Base-by-base conservation (phyloP, 2,329 filamentous ascomycete genomes). In the Beauveria australis region DNA sequence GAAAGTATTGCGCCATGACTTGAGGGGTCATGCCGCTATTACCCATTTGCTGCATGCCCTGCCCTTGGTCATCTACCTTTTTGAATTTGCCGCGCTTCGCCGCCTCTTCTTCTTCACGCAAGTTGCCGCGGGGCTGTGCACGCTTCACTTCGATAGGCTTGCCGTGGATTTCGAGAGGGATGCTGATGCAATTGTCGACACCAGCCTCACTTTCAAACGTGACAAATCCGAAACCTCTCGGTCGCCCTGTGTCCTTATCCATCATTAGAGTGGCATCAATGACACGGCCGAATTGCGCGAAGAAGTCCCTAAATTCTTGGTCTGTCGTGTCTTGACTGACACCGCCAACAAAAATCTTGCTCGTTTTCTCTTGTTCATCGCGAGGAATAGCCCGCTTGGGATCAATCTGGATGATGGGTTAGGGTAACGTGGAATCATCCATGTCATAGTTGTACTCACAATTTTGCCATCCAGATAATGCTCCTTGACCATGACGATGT, bases 401-500 rank as follows among this genome's bases (percentile, higher is more conserved):
- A 69, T 99, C 94, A 71, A 99, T 99, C 94, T 97, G 61, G 0
- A 22, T 1, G 18, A 8, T 1, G 3, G 22, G 60, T 74, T 62
- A 75, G 67, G 59, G 53, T 6, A 19, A 12, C 46, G 1, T 3
- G 5, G 5, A 2, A 14, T 8, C 18, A 28, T 19, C 9, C 30
- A 16, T 10, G 9, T 58, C 6, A 37, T 19, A 18, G 12, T 12
- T 3, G 10, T 24, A 61, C 90, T 79, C 83, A 97, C 94, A 74
- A 99, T 97, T 76, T 99, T 99, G 64, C 94, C 94, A 72, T 99
- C 94, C 24, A 99, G 83, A 68, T 93, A 96, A 74, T 99, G 94
- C 73, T 99, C 94, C 77, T 99, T 99, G 64, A 99, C 94, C 94
- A 99, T 99, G 65, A 99, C 94, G 66, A 92, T 96, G 73, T 99